These are phyloP conservation scores for Thymus mandschuricus DNA, from an alignment of 257 asterid species.

Conservation along the genomic window DNA sequence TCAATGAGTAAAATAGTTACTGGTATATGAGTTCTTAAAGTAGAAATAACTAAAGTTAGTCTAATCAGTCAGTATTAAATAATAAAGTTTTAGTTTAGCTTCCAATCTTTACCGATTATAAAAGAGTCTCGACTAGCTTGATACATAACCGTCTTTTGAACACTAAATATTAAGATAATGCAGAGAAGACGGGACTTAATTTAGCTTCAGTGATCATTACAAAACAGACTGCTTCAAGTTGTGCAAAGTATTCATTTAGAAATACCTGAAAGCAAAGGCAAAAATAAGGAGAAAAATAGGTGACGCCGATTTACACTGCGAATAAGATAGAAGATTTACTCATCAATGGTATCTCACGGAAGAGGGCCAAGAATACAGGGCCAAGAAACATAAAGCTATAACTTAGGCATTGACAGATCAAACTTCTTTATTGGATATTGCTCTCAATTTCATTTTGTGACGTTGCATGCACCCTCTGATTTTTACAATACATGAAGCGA, in stretches of 20 bases:
- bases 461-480: neutral
- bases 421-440: neutral
- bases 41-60: neutral
- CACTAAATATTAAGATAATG: neutral
- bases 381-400: neutral
- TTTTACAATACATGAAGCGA: conserved; percentile 14
- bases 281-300: conserved; percentile 93
- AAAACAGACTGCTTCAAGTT: conserved; percentile 15
- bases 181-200: neutral
- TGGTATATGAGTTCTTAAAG: neutral
- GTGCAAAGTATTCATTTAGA: conserved; percentile 28
- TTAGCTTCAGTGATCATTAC: conserved; percentile 5
- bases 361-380: neutral
- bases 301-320: conserved; percentile 96
- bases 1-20: neutral
- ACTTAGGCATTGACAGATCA: neutral
- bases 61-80: conserved; percentile 11
- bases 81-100: neutral
- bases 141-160: neutral
- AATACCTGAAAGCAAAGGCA: conserved; percentile 95
- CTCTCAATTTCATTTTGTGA: conserved; percentile 4
- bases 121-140: neutral
- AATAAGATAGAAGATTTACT: conserved; percentile 20
- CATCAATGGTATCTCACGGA: conserved; percentile 21
- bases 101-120: neutral